Base-by-base conservation (phyloP, 805 yeast genomes). In the Kregervanrija delftensis region DNA sequence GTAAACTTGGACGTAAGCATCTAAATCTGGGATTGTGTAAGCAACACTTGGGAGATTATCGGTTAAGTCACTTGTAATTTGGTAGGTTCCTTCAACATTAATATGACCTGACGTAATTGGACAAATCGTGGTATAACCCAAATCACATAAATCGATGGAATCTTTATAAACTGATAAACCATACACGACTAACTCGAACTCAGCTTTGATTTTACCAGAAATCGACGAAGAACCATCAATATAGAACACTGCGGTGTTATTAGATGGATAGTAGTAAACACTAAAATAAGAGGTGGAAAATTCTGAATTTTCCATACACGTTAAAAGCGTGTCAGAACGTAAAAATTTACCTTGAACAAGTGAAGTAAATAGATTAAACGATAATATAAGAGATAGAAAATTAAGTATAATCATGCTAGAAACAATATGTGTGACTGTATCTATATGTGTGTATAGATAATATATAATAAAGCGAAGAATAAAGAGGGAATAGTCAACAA, bases 251-350 rank as follows among this genome's bases (percentile, higher is more conserved):
- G 83, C 81, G 1, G 84, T 71, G 15, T 62, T 64, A 63, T 84
- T 85, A 38, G 64, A 71, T 4, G 96, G 95, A 57, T 67, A 82
- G 61, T 74, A 86, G 37, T 65, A 65, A 42, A 90, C 95, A 55
- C 86, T 85, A 59, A 93, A 90, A 52, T 72, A 77, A 8, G 89
- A 77, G 5, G 97, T 91, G 3, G 96, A 80, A 55, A 93, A 80
- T 60, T 80, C 83, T 8, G 99, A 90, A 62, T 85, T 71, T 37
- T 80, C 83, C 96, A 89, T 90, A 69, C 99, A 93, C 35, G 98
- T 86, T 54, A 91, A 69, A 53, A 93, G 71, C 8, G 97, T 87
- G 14, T 78, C 49, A 11, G 68, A 68, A 39, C 60, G 56, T 43
- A 75, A 51, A 31, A 30, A 54, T 48, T 33, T 52, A 51, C 28